Conservation (phyloP, 345 rosid genomes). For the Clausena lansium region DNA sequence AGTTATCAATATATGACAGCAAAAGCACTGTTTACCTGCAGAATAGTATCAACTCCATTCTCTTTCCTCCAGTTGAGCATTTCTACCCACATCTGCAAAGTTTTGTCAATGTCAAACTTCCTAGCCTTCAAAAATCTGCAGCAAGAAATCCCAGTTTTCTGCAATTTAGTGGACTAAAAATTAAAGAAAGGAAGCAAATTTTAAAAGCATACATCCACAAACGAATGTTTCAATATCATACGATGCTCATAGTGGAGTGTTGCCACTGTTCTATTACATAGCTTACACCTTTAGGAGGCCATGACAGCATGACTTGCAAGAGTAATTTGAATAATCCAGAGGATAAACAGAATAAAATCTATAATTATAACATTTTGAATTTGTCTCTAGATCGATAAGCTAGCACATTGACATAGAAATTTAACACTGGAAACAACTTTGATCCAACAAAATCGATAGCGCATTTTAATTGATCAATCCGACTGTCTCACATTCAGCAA, state of each 20-base stretch:
- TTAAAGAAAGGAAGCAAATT: not conserved
- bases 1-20: slow-evolving; percentile 1
- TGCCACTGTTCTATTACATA: not conserved
- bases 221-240: not conserved
- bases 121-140: slow-evolving; percentile 88
- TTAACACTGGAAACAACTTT: not conserved
- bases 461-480: not conserved
- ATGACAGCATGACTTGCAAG: not conserved
- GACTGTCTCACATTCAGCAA: not conserved
- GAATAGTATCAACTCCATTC: slow-evolving; percentile 63
- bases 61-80: slow-evolving; percentile 95
- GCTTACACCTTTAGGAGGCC: not conserved
- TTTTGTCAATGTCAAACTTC: slow-evolving; percentile 75
- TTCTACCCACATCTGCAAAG: slow-evolving; percentile 87
- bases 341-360: not conserved
- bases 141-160: slow-evolving; percentile 7
- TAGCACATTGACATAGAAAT: not conserved
- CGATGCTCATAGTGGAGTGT: not conserved
- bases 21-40: slow-evolving; percentile 52
- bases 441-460: not conserved
- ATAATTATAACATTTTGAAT: not conserved
- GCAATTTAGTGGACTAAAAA: not conserved
- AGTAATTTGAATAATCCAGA: not conserved
- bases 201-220: not conserved
- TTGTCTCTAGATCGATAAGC: not conserved